Evolutionary conservation across 257 asterid species (phyloP).

Genomic region (Mentha longifolia): DNA sequence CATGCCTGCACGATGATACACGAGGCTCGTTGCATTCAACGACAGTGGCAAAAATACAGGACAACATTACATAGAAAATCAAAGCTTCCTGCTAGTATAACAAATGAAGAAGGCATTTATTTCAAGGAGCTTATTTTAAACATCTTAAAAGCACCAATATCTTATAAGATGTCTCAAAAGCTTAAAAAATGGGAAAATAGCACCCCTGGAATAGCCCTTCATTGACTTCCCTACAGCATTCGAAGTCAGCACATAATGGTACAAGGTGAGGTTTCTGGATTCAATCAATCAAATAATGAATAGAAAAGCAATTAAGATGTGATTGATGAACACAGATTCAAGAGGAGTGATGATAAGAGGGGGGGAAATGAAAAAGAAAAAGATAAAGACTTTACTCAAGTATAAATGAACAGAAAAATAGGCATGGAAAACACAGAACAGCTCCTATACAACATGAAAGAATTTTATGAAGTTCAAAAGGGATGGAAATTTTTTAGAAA

Average conservation of each 20-base stretch:
- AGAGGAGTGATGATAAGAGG: not conserved
- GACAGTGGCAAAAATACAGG: not conserved
- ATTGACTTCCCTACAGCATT: not conserved
- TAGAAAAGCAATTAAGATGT: not conserved
- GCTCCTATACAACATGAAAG: too few relatives aligned
- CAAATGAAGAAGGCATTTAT: too few relatives aligned
- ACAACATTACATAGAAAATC: not conserved
- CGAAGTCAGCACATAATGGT: slow-evolving; percentile 2
- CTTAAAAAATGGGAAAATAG: too few relatives aligned
- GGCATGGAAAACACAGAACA: too few relatives aligned
- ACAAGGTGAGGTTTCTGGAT: not conserved
- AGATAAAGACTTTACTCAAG: too few relatives aligned
- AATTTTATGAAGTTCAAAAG: too few relatives aligned
- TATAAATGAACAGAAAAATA: too few relatives aligned
- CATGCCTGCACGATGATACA: slow-evolving; percentile 53
- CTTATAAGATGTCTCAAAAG: too few relatives aligned
- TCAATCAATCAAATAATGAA: not conserved
- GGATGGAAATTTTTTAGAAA: too few relatives aligned
- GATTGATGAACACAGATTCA: not conserved
- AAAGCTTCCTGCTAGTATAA: not conserved
- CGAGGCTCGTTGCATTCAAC: slow-evolving; percentile 8
- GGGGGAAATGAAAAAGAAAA: not conserved
- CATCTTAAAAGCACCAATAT: too few relatives aligned
- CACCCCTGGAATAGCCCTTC: too few relatives aligned
- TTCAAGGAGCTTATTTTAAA: too few relatives aligned